Evolutionary conservation across 192 early-diverging fungal genomes (phyloP).

Genomic region (Hyaloraphidium curvatum): DNA sequence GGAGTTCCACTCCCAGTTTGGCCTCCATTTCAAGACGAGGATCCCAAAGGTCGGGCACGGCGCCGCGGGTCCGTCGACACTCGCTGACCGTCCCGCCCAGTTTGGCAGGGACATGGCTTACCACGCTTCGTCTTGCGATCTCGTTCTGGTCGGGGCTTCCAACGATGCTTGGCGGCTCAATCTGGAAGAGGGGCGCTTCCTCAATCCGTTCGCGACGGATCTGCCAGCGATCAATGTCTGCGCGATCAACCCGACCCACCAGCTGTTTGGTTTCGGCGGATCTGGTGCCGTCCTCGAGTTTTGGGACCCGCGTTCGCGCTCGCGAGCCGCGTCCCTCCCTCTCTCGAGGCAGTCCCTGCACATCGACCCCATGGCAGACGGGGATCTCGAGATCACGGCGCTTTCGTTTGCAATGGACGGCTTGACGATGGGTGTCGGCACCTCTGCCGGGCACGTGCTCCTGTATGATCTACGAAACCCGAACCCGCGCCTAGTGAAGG

Average conservation of each 20-base stretch:
- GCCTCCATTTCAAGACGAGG: conserved; percentile 77
- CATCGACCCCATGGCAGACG: conserved; percentile 6
- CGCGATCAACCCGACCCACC: conserved; percentile 76
- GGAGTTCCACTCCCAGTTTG: conserved; percentile 90
- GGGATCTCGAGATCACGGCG: conserved; percentile 44
- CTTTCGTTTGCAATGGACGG: conserved; percentile 73
- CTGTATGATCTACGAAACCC: conserved; percentile 81
- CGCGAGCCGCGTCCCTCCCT: conserved; percentile 37
- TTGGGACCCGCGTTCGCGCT: conserved; percentile 67
- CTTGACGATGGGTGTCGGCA: conserved; percentile 67
- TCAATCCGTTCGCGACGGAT: conserved; percentile 60
- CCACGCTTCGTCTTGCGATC: conserved; percentile 79
- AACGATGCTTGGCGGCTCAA: conserved; percentile 79
- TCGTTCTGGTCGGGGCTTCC: conserved; percentile 59
- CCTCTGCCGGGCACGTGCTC: conserved; percentile 74
- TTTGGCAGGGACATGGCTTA: conserved; percentile 85
- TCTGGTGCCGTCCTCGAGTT: conserved; percentile 78
- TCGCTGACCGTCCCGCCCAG: conserved; percentile 9
- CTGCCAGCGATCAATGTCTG: conserved; percentile 32
- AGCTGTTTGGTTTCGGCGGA: conserved; percentile 78
- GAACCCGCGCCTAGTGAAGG: conserved; percentile 71
- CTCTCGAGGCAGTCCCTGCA: not conserved
- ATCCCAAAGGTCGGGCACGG: conserved; percentile 51
- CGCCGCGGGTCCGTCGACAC: not conserved
- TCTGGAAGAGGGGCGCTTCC: conserved; percentile 79